Percentiles rank a stretch among this genome's conserved stretches.
These are phyloP conservation scores for Eucalyptus tenuipes DNA, from an alignment of 345 rosid genomes.

Conservation along the genomic window DNA sequence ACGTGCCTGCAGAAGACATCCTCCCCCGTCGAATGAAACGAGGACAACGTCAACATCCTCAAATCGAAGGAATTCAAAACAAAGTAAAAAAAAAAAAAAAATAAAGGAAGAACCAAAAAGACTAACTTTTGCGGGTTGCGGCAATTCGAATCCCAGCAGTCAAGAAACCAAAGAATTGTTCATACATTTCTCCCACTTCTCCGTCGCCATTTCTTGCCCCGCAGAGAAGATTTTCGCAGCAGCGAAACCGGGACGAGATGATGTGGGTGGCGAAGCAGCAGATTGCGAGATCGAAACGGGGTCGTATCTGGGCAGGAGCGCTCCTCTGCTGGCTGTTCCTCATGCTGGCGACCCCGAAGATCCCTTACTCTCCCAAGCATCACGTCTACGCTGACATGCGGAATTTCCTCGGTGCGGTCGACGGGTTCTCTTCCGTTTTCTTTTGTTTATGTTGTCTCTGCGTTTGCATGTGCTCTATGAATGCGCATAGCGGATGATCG, in stretches of 20 bases:
- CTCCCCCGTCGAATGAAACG: not conserved
- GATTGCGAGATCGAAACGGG: constrained; percentile 26
- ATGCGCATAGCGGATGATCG: not conserved
- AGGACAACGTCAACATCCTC: not conserved
- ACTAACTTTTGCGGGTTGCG: not conserved
- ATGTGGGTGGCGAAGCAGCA: constrained; percentile 39
- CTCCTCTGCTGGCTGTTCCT: constrained; percentile 46
- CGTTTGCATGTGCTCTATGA: not conserved
- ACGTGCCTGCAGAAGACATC: not conserved
- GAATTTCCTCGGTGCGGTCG: constrained; percentile 58
- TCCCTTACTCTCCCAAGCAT: constrained; percentile 33
- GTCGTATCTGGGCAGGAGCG: constrained; percentile 31
- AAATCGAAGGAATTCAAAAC: not conserved
- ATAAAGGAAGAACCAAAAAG: not conserved
- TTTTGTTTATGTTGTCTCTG: not conserved
- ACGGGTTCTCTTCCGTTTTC: not conserved
- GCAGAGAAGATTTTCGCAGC: not conserved
- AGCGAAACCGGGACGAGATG: constrained; percentile 4
- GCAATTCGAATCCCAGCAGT: not conserved
- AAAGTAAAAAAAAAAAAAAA: not conserved
- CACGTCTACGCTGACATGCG: constrained; percentile 73
- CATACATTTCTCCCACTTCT: not conserved
- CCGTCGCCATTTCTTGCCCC: not conserved
- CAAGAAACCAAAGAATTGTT: not conserved
- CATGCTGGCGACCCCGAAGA: constrained; percentile 57